Conservation (phyloP, 2,329 filamentous ascomycete genomes). For the Colletotrichum sp. region DNA sequence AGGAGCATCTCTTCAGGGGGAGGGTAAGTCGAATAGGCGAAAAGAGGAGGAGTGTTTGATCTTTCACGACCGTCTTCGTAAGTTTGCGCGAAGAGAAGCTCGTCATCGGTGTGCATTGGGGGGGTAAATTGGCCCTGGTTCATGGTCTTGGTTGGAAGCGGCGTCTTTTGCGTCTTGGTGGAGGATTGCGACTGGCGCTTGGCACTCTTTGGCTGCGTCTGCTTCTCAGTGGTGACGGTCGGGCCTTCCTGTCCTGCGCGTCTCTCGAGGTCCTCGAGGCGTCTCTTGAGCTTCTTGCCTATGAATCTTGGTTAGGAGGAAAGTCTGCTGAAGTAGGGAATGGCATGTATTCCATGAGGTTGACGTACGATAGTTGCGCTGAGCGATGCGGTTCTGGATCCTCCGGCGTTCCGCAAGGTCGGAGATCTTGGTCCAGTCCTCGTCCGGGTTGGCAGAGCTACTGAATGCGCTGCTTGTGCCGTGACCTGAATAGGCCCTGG, state of each 20-base stretch:
- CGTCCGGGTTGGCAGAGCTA: slow-evolving; percentile 90
- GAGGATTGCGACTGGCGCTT: slow-evolving; percentile 37
- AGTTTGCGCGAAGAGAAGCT: slow-evolving; percentile 64
- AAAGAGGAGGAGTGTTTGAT: slow-evolving; percentile 74
- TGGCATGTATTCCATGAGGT: neutral
- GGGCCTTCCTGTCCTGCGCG: slow-evolving; percentile 66
- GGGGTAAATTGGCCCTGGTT: slow-evolving; percentile 64
- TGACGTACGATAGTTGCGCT: slow-evolving; percentile 90
- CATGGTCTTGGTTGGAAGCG: slow-evolving; percentile 41
- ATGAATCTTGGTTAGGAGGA: neutral
- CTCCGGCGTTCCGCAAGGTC: slow-evolving; percentile 91
- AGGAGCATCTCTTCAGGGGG: slow-evolving; percentile 69
- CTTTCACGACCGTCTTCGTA: slow-evolving; percentile 69
- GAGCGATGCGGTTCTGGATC: slow-evolving; percentile 97
- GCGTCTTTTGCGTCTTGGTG: slow-evolving; percentile 35
- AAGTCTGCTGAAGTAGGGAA: slow-evolving; percentile 22
- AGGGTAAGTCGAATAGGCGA: slow-evolving; percentile 70
- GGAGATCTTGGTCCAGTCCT: slow-evolving; percentile 99
- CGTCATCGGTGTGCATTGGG: slow-evolving; percentile 65
- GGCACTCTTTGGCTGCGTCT: slow-evolving; percentile 41
- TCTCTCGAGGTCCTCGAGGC: slow-evolving; percentile 83
- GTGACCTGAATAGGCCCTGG: slow-evolving; percentile 73
- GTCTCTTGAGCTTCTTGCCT: slow-evolving; percentile 94
- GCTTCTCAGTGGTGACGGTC: slow-evolving; percentile 42
- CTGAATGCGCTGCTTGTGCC: slow-evolving; percentile 94